Conservation (phyloP, 2,329 filamentous ascomycete genomes). For the Verticillium tricorpus region DNA sequence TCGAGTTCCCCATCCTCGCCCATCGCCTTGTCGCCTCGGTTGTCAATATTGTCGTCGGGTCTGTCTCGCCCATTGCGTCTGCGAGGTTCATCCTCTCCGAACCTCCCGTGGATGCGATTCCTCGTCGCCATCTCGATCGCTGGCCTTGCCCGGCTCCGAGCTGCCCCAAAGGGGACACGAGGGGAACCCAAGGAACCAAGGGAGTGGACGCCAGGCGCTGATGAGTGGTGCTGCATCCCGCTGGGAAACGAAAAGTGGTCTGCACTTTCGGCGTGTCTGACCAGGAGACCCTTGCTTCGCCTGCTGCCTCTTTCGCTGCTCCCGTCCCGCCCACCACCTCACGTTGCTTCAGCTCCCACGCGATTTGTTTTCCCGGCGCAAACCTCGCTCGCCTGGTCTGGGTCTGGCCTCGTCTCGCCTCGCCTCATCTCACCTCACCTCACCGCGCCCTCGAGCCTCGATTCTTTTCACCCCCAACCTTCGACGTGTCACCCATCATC, state of each 20-base stretch:
- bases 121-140: background rate
- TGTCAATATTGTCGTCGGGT: background rate
- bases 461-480: background rate
- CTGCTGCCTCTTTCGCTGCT: background rate
- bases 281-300: background rate
- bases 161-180: no score
- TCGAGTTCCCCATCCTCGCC: background rate
- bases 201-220: no score
- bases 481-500: background rate
- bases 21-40: background rate
- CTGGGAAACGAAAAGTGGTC: background rate
- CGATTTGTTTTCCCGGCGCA: background rate
- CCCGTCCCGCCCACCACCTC: background rate
- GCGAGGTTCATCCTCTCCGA: background rate
- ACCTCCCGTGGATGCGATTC: background rate
- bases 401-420: background rate
- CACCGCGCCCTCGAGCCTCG: background rate
- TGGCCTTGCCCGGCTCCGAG: background rate
- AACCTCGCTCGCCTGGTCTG: background rate
- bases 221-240: background rate
- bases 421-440: background rate
- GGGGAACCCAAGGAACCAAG: no score
- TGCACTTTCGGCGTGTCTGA: background rate
- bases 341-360: background rate
- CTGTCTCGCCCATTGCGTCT: background rate